Evolutionary conservation across 2,329 filamentous ascomycete species (phyloP), one percentile per base, ranked within the genome.

Genomic region (Bipolaris oryzae): DNA sequence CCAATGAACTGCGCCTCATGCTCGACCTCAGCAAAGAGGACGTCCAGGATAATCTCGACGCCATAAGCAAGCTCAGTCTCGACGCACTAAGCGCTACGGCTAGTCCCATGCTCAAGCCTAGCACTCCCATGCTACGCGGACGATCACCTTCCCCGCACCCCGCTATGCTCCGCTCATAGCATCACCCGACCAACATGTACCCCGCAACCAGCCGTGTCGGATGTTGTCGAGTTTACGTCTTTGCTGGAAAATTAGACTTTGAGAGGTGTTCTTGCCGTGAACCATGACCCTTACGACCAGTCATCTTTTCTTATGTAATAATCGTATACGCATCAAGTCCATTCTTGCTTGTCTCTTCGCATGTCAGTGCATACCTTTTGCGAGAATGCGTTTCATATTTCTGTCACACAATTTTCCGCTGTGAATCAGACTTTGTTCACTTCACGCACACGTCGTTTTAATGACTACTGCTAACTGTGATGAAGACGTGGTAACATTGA

Each of bases 1-100:
- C 73, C 16, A 71, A 75, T 43, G 74, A 75, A 52, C 65, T 76
- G 41, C 68, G 73, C 9, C 51, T 74, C 45, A 76, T 76, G 74
- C 68, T 74, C 3, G 72, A 76, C 42, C 52, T 76, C 53, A 69
- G 55, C 44, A 69, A 75, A 33, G 74, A 76, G 45, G 72, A 74
- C 42, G 72, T 74, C 1, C 68, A 75, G 57, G 65, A 62, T 31
- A 75, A 75, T 23, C 61, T 76, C 3, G 70, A 75, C 31, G 71
- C 68, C 9, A 76, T 76, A 50, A 74, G 72, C 64, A 70, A 74
- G 63, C 64, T 76, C 44, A 75, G 73, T 51, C 64, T 75, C 18
- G 72, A 76, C 58, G 73, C 72, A 2, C 15, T 74, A 64, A 72
- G 71, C 45, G 69, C 74, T 7, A 70, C 74, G 3, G 72, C 72